phyloP scores from a whole-genome alignment of 805 yeast species.

The Candida taoyuanica region DNA sequence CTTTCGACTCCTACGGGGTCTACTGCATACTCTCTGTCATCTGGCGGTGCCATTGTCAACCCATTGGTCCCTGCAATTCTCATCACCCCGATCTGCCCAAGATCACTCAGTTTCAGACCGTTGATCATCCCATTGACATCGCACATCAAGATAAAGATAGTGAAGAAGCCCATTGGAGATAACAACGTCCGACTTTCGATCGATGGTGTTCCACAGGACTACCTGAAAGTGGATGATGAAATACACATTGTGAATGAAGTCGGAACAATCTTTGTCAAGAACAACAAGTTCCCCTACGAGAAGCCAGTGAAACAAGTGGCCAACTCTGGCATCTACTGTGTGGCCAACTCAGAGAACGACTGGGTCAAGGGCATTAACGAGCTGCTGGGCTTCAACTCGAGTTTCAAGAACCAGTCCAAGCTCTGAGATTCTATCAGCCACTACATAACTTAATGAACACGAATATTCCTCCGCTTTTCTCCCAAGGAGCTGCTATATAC shows the following conservation, averaged over 20 bases:
- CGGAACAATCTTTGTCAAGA: conserved; percentile 54
- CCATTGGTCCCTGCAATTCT: conserved; percentile 81
- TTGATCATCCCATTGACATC: conserved; percentile 74
- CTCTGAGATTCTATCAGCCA: conserved; percentile 3
- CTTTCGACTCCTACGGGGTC: conserved; percentile 93
- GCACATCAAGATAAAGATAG: conserved; percentile 60
- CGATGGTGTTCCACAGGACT: conserved; percentile 78
- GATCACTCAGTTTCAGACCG: conserved; percentile 88
- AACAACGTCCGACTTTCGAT: conserved; percentile 58
- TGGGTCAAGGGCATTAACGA: conserved; percentile 92
- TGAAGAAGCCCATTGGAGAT: conserved; percentile 37
- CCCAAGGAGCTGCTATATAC: too few relatives aligned
- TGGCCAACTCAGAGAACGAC: conserved; percentile 76
- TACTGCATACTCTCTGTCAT: conserved; percentile 83
- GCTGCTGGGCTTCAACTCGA: conserved; percentile 80
- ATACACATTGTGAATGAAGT: conserved; percentile 65
- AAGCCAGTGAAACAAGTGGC: conserved; percentile 18
- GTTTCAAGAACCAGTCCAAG: conserved; percentile 51
- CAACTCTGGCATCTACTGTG: conserved; percentile 76
- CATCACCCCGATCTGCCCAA: conserved; percentile 87
- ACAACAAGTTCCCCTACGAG: conserved; percentile 41
- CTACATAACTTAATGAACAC: too few relatives aligned
- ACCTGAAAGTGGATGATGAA: conserved; percentile 70
- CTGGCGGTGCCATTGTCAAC: conserved; percentile 92
- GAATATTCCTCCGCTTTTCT: too few relatives aligned